phyloP scores from a whole-genome alignment of 2,329 filamentous ascomycete species.

The Sporothrix protearum region DNA sequence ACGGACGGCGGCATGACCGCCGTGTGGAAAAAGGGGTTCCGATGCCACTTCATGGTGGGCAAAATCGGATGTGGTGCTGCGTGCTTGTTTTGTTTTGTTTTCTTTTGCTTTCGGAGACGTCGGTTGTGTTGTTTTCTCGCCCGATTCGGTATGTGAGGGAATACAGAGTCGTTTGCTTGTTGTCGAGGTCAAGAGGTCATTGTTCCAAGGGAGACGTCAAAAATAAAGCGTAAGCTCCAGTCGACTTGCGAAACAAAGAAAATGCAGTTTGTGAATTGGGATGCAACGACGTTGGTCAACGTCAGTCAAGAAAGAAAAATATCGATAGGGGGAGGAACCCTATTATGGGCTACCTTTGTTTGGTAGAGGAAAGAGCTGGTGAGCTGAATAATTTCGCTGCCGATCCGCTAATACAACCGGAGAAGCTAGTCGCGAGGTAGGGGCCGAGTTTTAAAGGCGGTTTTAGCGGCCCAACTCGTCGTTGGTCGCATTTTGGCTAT shows the following conservation, averaged over 20 bases:
- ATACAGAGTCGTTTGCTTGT: not conserved
- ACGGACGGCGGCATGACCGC: slow-evolving; percentile 29
- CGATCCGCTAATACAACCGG: not conserved
- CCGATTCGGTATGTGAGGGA: not conserved
- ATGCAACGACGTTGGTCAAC: slow-evolving; percentile 2
- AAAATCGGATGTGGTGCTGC: not conserved
- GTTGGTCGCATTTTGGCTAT: not conserved
- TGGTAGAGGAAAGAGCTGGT: not conserved
- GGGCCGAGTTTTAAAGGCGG: not conserved
- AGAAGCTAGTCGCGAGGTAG: not conserved
- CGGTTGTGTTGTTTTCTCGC: not conserved
- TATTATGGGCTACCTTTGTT: not conserved
- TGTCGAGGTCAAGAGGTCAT: slow-evolving; percentile 7
- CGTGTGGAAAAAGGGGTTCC: slow-evolving; percentile 30
- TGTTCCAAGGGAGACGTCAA: not conserved
- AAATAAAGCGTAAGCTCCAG: not conserved
- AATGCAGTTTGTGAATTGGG: not conserved
- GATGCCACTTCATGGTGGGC: slow-evolving; percentile 29
- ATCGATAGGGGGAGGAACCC: not conserved
- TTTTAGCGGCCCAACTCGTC: not conserved
- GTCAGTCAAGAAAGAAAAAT: not conserved
- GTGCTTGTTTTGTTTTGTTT: not conserved
- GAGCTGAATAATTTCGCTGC: slow-evolving; percentile 19
- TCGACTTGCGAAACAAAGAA: not conserved
- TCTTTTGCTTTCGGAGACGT: not conserved